phyloP scores from a whole-genome alignment of 805 yeast species.

The Yarrowia sp. region DNA sequence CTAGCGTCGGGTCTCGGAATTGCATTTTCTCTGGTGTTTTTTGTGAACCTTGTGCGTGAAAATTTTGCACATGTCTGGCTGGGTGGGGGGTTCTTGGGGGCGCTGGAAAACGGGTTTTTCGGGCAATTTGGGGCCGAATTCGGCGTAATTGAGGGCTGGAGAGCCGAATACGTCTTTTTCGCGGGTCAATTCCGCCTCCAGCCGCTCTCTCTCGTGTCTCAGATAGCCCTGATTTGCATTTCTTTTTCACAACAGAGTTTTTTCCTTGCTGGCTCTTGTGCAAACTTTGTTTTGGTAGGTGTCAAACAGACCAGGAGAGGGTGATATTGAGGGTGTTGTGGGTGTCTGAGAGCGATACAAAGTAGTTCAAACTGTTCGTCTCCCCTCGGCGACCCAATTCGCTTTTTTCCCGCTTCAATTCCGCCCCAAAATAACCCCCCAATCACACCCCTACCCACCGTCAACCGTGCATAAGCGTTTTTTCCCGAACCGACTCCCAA shows the following conservation, averaged over 20 bases:
- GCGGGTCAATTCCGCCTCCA: neutral
- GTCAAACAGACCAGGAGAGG: neutral
- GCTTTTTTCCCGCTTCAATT: neutral
- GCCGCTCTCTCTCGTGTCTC: neutral
- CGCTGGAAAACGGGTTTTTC: too few relatives aligned
- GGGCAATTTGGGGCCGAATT: neutral
- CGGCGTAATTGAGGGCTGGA: neutral
- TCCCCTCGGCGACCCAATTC: neutral
- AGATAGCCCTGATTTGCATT: slow-evolving; percentile 20
- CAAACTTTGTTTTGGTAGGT: neutral
- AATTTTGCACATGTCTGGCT: slow-evolving; percentile 17
- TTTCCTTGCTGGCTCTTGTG: neutral
- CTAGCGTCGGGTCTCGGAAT: slow-evolving; percentile 20
- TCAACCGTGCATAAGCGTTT: neutral
- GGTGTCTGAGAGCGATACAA: neutral
- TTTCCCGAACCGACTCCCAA: neutral
- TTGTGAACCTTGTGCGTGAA: neutral
- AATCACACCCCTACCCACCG: neutral
- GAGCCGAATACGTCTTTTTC: neutral
- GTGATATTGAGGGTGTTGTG: neutral
- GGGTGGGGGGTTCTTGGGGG: neutral
- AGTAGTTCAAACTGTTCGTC: neutral
- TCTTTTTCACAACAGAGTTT: slow-evolving; percentile 11
- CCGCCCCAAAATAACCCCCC: neutral
- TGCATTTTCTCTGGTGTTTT: neutral